Evolutionary conservation across 1,139 yeast species (phyloP), one percentile per base, ranked within the genome.

Genomic region (Meyerozyma athensensis): DNA sequence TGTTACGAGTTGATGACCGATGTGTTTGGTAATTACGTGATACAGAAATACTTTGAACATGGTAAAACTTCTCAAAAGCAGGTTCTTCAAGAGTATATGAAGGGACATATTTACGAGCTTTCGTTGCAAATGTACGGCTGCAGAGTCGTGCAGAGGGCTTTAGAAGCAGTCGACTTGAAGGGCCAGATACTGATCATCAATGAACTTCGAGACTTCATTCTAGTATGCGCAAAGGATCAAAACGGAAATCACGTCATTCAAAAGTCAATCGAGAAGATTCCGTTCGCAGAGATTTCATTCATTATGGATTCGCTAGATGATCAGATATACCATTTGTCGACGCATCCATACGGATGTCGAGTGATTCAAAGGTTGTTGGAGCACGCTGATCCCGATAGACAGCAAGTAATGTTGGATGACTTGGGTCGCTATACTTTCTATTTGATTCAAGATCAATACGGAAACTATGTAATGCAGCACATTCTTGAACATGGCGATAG

Each of bases 211-310:
- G 81, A 81, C 36, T 72, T 81, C 52, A 82, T 90, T 16, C 63
- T 87, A 42, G 67, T 74, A 37, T 85, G 96, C 61, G 92, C 94
- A 42, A 89, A 89, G 56, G 97, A 94, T 59, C 98, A 92, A 65
- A 94, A 94, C 59, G 98, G 97, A 43, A 94, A 94, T 58, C 99
- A 94, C 60, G 98, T 94, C 20, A 84, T 94, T 46, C 98, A 94
- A 63, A 92, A 90, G 60, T 83, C 96, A 0, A 86, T 92, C 51
- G 98, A 92, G 61, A 70, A 79, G 42, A 81, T 90, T 39, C 95
- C 96, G 2, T 79, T 86, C 43, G 77, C 73, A 17, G 65, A 74
- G 40, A 76, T 89, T 44, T 74, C 78, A 34, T 90, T 87, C 52
- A 79, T 92, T 39, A 69, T 87, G 51, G 80, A 78, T 23, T 78